A percentile compares a stretch with the other conserved stretches of the same genome.
Evolutionary conservation across 75 land plant species (phyloP).

Genomic region (Sequoia sempervirens): DNA sequence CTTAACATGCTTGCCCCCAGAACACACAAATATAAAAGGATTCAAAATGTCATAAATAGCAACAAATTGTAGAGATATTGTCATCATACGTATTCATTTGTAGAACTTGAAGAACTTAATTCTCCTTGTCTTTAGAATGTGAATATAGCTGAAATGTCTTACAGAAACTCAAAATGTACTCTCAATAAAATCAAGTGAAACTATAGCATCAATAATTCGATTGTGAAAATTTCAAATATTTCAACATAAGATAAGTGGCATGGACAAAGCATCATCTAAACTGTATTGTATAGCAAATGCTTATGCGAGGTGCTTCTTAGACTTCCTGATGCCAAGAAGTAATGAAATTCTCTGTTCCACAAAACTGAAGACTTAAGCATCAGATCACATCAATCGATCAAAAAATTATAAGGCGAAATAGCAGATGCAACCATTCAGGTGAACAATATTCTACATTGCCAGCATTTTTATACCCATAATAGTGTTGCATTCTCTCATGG

Average conservation of each 20-base stretch:
- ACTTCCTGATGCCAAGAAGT: not conserved
- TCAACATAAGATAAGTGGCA: not conserved
- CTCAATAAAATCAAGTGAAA: not conserved
- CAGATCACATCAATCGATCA: not conserved
- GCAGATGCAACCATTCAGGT: not conserved
- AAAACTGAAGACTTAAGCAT: not conserved
- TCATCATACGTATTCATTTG: not conserved
- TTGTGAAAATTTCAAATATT: not conserved
- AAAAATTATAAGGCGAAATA: not conserved
- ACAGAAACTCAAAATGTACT: not conserved
- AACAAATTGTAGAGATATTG: not conserved
- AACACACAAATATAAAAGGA: not conserved
- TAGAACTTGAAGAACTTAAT: not conserved
- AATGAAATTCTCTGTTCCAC: not conserved
- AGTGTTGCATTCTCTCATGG: not conserved
- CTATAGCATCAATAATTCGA: not conserved
- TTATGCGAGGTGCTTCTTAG: not conserved
- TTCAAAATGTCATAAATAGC: not conserved
- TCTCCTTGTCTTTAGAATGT: not conserved
- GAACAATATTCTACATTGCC: not conserved
- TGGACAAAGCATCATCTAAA: not conserved
- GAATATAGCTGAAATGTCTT: not conserved
- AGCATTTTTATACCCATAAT: not conserved
- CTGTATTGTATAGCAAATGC: not conserved
- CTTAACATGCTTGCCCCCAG: not conserved